Evolutionary conservation across 768 basidiomycete genomes (phyloP).

Genomic region (Kwoniella bestiolae): DNA sequence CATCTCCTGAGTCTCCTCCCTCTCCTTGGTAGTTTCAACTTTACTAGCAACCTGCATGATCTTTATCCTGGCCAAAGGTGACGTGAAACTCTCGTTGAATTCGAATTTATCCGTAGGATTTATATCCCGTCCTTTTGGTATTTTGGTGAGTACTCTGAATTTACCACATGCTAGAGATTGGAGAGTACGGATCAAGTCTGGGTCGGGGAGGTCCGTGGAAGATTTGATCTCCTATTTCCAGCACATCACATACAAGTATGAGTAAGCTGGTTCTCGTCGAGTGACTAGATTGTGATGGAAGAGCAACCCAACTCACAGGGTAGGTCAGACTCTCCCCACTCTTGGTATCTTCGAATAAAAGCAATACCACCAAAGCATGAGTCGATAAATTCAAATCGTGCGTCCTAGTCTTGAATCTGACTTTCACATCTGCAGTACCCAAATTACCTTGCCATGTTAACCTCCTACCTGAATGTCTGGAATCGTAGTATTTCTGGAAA

Average conservation of each 20-base stretch:
- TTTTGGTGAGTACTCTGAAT: constrained; percentile 87
- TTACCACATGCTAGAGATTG: constrained; percentile 96
- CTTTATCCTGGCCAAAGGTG: constrained; percentile 86
- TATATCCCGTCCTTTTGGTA: constrained; percentile 84
- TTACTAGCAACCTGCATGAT: constrained; percentile 86
- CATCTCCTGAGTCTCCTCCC: constrained; percentile 84
- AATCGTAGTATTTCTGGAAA: constrained; percentile 88
- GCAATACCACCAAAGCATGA: constrained; percentile 79
- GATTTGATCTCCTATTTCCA: constrained; percentile 74
- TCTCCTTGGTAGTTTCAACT: constrained; percentile 82
- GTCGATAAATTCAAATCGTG: constrained; percentile 95
- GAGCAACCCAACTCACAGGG: constrained; percentile 70
- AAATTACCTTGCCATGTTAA: constrained; percentile 89
- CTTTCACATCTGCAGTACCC: constrained; percentile 87
- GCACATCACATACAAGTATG: background rate
- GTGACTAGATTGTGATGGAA: no score
- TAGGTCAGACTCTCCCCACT: constrained; percentile 77
- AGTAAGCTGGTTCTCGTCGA: no score
- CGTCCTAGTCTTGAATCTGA: constrained; percentile 73
- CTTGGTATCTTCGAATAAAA: constrained; percentile 77
- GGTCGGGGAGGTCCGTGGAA: constrained; percentile 72
- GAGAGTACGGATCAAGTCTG: constrained; percentile 84
- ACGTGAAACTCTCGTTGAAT: constrained; percentile 81
- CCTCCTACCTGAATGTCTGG: constrained; percentile 83
- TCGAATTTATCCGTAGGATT: constrained; percentile 76